phyloP scores from a whole-genome alignment of 495 filamentous ascomycete species.

The Neurospora pannonica region DNA sequence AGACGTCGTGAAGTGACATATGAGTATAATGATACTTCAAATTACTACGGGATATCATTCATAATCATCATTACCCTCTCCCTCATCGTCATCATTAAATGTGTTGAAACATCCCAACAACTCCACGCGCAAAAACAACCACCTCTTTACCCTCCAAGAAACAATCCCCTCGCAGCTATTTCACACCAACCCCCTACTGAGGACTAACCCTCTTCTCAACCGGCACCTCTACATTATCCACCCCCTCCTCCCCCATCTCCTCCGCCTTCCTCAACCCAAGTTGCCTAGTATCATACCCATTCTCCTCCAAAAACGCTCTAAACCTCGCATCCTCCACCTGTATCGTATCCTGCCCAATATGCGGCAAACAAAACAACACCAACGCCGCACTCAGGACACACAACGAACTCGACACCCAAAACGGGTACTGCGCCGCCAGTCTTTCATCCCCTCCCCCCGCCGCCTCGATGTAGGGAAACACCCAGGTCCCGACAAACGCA shows the following conservation, averaged over 20 bases:
- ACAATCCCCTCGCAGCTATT: no score
- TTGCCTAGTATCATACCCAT: conserved; percentile 63
- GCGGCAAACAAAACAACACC: conserved; percentile 49
- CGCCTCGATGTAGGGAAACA: conserved; percentile 62
- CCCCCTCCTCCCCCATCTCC: conserved; percentile 1
- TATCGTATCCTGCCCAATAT: conserved; percentile 69
- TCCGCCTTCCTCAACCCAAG: conserved; percentile 46
- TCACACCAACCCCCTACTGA: no score
- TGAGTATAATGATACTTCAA: not conserved
- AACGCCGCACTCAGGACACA: conserved; percentile 54
- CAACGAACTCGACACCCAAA: conserved; percentile 59
- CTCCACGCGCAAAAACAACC: not conserved
- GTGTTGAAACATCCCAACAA: not conserved
- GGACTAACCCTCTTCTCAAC: not conserved
- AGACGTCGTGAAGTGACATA: not conserved
- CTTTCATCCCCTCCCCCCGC: conserved; percentile 46
- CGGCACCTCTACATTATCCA: not conserved
- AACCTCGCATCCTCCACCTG: conserved; percentile 61
- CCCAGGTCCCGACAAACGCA: conserved; percentile 80
- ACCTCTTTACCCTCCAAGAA: not conserved
- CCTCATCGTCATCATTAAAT: not conserved
- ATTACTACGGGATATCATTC: not conserved
- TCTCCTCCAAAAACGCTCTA: conserved; percentile 51
- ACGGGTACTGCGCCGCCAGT: conserved; percentile 66
- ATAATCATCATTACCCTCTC: not conserved